Conservation (phyloP, 441 rosid genomes). For the Lepidium campestre region DNA sequence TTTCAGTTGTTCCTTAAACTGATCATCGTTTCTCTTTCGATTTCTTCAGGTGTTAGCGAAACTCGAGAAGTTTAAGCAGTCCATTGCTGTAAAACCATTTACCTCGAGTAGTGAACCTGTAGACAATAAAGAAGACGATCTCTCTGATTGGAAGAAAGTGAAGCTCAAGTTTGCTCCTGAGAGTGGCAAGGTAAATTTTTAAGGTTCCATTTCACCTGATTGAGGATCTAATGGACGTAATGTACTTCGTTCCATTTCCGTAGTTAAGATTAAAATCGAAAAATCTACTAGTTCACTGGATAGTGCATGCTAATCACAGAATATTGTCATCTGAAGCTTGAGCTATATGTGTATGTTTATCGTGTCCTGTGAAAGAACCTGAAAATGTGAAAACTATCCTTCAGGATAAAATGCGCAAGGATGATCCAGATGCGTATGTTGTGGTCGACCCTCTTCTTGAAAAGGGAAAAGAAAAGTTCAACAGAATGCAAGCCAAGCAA, state of each 20-base stretch:
- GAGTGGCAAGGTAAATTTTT: constrained; percentile 52
- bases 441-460: constrained; percentile 89
- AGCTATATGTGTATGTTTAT: background rate
- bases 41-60: constrained; percentile 58
- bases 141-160: constrained; percentile 65
- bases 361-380: background rate
- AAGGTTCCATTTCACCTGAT: background rate
- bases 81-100: constrained; percentile 41
- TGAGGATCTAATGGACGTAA: background rate
- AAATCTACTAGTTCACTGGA: background rate
- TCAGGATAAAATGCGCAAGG: constrained; percentile 71
- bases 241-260: background rate
- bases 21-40: background rate
- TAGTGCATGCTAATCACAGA: background rate
- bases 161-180: constrained; percentile 61
- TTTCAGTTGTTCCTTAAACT: background rate
- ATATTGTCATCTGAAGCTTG: background rate
- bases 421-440: constrained; percentile 80
- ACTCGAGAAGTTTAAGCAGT: constrained; percentile 68
- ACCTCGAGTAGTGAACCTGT: constrained; percentile 36
- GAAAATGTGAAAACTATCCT: background rate
- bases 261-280: background rate
- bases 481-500: constrained; percentile 84
- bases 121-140: constrained; percentile 38
- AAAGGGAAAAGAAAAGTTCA: constrained; percentile 95